Conservation (phyloP, 257 asterid genomes). For the Nicotiana undulata region DNA sequence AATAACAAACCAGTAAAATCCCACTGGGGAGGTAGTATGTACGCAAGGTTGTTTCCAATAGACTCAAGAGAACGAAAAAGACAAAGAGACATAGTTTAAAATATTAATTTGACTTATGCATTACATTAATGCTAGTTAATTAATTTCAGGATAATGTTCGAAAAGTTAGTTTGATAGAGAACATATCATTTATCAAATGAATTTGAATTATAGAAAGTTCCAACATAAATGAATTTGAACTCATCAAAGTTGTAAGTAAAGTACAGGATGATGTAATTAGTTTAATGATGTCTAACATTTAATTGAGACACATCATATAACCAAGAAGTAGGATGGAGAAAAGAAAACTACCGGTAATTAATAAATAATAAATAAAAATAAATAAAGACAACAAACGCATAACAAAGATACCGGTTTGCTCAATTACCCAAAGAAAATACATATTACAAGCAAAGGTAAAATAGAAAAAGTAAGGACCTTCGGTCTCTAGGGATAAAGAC, state of each 20-base stretch:
- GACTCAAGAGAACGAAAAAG: too few species aligned
- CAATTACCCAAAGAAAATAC: neutral
- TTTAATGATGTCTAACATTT: neutral
- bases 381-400: neutral
- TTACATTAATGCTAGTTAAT: neutral
- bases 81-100: too few species aligned
- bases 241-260: neutral
- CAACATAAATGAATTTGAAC: neutral
- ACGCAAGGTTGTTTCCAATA: too few species aligned
- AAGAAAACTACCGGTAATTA: too few species aligned
- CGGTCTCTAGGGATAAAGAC: conserved; percentile 83
- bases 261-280: neutral
- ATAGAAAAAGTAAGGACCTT: conserved; percentile 28
- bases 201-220: neutral
- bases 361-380: neutral
- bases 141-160: neutral
- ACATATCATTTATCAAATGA: neutral
- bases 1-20: too few species aligned
- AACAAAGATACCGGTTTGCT: neutral
- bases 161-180: neutral
- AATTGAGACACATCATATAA: neutral
- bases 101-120: too few species aligned
- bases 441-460: neutral
- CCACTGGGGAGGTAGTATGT: too few species aligned
- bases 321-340: neutral